phyloP scores from a whole-genome alignment of 768 basidiomycete genomes.

The Calocera viscosa region DNA sequence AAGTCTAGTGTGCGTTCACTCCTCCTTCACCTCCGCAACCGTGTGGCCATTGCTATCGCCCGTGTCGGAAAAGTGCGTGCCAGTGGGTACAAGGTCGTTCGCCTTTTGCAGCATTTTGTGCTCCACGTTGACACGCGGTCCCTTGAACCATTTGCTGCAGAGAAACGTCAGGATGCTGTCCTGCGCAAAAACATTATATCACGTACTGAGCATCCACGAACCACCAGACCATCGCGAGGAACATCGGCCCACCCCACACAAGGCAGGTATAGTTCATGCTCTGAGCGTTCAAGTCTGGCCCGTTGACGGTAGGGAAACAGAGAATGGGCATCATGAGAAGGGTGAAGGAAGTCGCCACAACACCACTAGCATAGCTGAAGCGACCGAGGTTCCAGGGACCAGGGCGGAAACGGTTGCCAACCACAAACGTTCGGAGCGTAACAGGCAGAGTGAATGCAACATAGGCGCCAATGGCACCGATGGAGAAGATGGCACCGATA shows the following conservation, averaged over 20 bases:
- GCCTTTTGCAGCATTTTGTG: background rate
- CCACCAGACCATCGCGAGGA: conserved; percentile 10
- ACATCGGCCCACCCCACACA: conserved; percentile 13
- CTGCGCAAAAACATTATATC: background rate
- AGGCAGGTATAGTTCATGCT: conserved; percentile 13
- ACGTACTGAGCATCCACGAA: conserved; percentile 5
- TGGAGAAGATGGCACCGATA: conserved; percentile 12
- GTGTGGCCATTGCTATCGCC: background rate
- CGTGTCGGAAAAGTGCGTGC: background rate
- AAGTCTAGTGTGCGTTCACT: background rate
- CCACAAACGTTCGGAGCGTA: conserved; percentile 11
- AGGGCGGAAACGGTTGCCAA: conserved; percentile 12
- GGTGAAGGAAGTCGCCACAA: conserved; percentile 7
- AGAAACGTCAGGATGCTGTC: background rate
- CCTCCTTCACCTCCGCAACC: background rate
- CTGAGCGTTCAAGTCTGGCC: conserved; percentile 7
- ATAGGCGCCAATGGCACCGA: conserved; percentile 9
- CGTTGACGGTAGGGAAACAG: conserved; percentile 11
- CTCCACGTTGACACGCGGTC: conserved; percentile 1
- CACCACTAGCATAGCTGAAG: conserved; percentile 11
- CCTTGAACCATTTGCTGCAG: conserved; percentile 6
- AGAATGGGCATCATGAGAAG: conserved; percentile 13
- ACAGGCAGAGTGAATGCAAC: conserved; percentile 15
- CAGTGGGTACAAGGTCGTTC: background rate
- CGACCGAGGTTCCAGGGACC: conserved; percentile 16